A percentile compares a stretch with the other conserved stretches of the same genome.
phyloP scores from a whole-genome alignment of 169 alveolate species.

The Besnoitia besnoiti region DNA sequence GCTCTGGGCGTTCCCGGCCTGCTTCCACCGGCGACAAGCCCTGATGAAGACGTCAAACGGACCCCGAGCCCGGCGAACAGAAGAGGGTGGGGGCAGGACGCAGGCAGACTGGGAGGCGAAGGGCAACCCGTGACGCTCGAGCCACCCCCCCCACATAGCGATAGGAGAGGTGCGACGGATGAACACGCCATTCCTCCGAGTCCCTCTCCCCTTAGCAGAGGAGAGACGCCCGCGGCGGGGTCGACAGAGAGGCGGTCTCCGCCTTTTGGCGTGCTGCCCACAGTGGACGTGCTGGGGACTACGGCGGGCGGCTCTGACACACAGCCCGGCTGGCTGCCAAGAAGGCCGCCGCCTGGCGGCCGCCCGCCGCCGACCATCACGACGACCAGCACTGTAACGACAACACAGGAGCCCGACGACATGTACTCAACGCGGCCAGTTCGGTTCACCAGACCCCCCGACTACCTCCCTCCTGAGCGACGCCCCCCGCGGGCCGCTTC shows the following conservation, averaged over 20 bases:
- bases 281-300: background rate
- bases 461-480: slow-evolving; percentile 26
- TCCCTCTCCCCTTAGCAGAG: background rate
- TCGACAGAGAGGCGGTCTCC: background rate
- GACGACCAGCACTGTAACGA: background rate
- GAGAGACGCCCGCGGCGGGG: background rate
- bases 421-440: background rate
- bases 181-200: background rate
- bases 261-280: background rate
- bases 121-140: too few species aligned
- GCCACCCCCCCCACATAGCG: too few species aligned
- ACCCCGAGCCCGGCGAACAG: too few species aligned
- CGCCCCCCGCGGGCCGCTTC: background rate
- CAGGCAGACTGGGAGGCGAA: too few species aligned
- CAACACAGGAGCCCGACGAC: background rate
- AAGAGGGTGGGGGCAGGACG: too few species aligned
- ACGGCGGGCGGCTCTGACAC: background rate
- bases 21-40: background rate
- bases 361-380: background rate
- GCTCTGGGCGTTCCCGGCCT: background rate
- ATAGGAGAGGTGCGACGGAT: background rate
- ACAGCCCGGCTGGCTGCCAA: background rate
- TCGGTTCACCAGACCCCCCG: background rate
- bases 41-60: too few species aligned
- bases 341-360: background rate